Evolutionary conservation across 805 yeast species (phyloP).

Genomic region (Teunomyces lycoperdinae): DNA sequence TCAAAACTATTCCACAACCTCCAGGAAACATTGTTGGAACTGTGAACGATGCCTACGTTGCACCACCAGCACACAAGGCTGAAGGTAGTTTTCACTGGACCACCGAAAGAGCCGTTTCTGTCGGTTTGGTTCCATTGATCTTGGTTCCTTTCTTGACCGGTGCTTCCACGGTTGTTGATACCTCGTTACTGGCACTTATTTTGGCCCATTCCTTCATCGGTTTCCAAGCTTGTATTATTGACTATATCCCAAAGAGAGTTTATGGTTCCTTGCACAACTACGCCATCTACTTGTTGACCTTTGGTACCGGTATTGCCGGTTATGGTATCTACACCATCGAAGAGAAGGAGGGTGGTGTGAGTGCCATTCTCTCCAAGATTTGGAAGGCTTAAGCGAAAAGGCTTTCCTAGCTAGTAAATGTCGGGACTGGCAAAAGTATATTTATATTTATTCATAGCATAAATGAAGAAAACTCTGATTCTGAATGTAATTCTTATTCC

Average conservation of each 20-base stretch:
- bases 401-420: not conserved
- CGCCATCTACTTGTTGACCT: constrained; percentile 57
- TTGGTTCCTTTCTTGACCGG: constrained; percentile 60
- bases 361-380: constrained; percentile 42
- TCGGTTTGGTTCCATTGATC: constrained; percentile 62
- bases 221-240: constrained; percentile 72
- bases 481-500: not conserved
- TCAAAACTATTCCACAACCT: constrained; percentile 61
- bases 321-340: constrained; percentile 74
- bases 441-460: constrained; percentile 7
- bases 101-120: constrained; percentile 58
- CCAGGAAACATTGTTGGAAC: constrained; percentile 72
- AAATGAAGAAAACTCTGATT: not conserved
- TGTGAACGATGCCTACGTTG: constrained; percentile 67
- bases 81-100: constrained; percentile 80
- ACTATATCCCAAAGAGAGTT: constrained; percentile 73
- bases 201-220: constrained; percentile 69
- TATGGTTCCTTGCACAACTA: constrained; percentile 61
- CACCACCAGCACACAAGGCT: constrained; percentile 51
- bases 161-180: constrained; percentile 51
- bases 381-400: constrained; percentile 32
- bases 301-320: constrained; percentile 63
- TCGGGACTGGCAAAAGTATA: not conserved
- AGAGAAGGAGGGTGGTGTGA: constrained; percentile 62
- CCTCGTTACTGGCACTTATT: constrained; percentile 52